Evolutionary conservation across 2,329 filamentous ascomycete species (phyloP).

Genomic region (Aaosphaeria pasadenensis): DNA sequence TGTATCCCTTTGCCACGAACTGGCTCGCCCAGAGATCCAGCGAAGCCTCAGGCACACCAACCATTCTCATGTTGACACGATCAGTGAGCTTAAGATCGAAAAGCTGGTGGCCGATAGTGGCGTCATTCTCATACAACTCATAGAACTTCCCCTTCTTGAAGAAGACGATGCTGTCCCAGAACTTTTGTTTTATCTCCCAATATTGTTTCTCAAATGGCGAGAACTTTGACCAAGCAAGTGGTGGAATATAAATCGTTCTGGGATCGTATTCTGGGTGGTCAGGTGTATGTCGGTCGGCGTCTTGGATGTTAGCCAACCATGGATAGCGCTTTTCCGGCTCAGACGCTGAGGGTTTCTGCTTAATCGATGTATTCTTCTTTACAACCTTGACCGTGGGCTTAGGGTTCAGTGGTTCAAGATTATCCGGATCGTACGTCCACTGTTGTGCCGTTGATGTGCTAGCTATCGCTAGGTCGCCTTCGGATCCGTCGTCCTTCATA

Average conservation of each 20-base stretch:
- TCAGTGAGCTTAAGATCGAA: slow-evolving; percentile 98
- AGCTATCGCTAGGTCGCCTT: slow-evolving; percentile 55
- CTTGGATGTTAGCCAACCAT: slow-evolving; percentile 83
- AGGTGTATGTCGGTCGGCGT: slow-evolving; percentile 77
- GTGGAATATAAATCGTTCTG: slow-evolving; percentile 85
- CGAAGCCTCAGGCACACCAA: slow-evolving; percentile 92
- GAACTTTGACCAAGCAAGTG: slow-evolving; percentile 74
- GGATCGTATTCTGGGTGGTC: slow-evolving; percentile 88
- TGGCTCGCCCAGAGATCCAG: slow-evolving; percentile 98
- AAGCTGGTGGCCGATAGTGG: slow-evolving; percentile 90
- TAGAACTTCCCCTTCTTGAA: slow-evolving; percentile 99
- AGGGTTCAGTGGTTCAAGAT: slow-evolving; percentile 50
- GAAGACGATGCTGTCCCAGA: slow-evolving; percentile 96
- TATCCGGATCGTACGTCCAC: slow-evolving; percentile 72
- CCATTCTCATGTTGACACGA: slow-evolving; percentile 99
- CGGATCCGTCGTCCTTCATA: slow-evolving; percentile 37
- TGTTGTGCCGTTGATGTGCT: slow-evolving; percentile 71
- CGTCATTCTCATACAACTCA: slow-evolving; percentile 96
- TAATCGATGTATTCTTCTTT: slow-evolving; percentile 27
- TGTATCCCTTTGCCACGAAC: slow-evolving; percentile 96
- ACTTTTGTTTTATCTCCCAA: slow-evolving; percentile 98
- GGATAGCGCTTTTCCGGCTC: slow-evolving; percentile 84
- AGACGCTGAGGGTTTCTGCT: slow-evolving; percentile 63
- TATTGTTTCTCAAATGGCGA: slow-evolving; percentile 97
- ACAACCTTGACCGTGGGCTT: slow-evolving; percentile 34